phyloP scores from a whole-genome alignment of 257 asterid species.

The Scutellaria galericulata region DNA sequence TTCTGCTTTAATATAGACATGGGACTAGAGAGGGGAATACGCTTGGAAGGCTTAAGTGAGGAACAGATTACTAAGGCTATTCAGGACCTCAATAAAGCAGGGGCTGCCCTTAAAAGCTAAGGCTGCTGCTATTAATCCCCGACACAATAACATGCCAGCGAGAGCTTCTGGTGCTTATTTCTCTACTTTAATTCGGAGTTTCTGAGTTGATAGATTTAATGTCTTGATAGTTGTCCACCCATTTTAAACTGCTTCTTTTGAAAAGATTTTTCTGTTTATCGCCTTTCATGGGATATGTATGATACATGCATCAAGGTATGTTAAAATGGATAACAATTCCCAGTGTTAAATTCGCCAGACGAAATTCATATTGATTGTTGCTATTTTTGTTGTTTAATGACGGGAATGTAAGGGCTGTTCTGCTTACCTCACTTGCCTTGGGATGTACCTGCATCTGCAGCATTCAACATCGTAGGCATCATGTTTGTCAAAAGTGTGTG shows the following conservation, averaged over 20 bases:
- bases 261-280: slow-evolving; percentile 33
- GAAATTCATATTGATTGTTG: not conserved
- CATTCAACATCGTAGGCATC: too few relatives aligned
- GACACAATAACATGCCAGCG: slow-evolving; percentile 41
- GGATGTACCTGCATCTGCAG: too few relatives aligned
- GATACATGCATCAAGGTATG: slow-evolving; percentile 27
- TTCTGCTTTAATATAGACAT: slow-evolving; percentile 48
- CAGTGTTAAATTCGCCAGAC: not conserved
- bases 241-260: slow-evolving; percentile 32
- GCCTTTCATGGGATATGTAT: slow-evolving; percentile 28
- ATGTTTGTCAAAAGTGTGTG: too few relatives aligned
- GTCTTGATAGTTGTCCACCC: slow-evolving; percentile 15
- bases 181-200: slow-evolving; percentile 20
- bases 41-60: slow-evolving; percentile 72
- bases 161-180: slow-evolving; percentile 39
- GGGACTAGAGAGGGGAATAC: slow-evolving; percentile 85
- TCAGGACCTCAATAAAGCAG: slow-evolving; percentile 75
- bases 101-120: slow-evolving; percentile 50
- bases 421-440: too few relatives aligned
- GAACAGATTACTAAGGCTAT: slow-evolving; percentile 79
- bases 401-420: not conserved
- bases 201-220: slow-evolving; percentile 21
- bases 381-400: slow-evolving; percentile 13
- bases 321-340: slow-evolving; percentile 6
- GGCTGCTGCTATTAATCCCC: slow-evolving; percentile 13